phyloP scores from a whole-genome alignment of 83 land plant species.

The Diphasiastrum complanatum region DNA sequence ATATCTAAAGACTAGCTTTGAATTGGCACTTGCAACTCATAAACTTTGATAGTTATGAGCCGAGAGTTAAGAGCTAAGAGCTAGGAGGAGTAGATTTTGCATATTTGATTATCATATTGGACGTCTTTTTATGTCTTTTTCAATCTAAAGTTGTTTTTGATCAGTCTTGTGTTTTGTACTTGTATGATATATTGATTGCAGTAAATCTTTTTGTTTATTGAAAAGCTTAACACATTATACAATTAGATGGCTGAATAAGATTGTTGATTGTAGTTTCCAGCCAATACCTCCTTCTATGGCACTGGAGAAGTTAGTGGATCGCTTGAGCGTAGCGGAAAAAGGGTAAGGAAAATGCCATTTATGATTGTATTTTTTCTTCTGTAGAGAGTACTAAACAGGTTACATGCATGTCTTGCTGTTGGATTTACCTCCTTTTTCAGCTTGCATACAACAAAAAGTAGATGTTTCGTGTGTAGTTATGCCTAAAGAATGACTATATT shows the following conservation, averaged over 20 bases:
- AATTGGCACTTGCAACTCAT: slow-evolving; percentile 17
- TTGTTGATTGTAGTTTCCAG: slow-evolving; percentile 66
- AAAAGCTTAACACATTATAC: no score
- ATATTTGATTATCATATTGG: neutral
- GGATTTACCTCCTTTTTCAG: no score
- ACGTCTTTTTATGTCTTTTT: neutral
- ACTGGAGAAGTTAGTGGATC: slow-evolving; percentile 92
- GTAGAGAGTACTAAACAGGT: neutral
- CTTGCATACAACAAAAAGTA: no score
- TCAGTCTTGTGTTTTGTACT: neutral
- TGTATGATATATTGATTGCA: slow-evolving; percentile 8
- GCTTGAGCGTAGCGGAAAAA: slow-evolving; percentile 81
- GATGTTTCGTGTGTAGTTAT: no score
- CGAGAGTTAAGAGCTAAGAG: neutral
- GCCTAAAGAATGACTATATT: no score
- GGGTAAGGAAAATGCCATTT: slow-evolving; percentile 36
- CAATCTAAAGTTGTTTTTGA: neutral
- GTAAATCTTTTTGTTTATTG: no score
- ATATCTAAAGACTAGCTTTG: neutral
- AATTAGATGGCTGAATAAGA: no score
- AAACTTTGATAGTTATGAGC: neutral
- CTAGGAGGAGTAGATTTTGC: neutral
- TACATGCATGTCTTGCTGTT: no score
- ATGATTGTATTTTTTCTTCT: neutral
- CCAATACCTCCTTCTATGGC: slow-evolving; percentile 74